Evolutionary conservation across 1,284 basidiomycete species (phyloP), one percentile per base, ranked within the genome.

Genomic region (Pulveroboletus sp.): DNA sequence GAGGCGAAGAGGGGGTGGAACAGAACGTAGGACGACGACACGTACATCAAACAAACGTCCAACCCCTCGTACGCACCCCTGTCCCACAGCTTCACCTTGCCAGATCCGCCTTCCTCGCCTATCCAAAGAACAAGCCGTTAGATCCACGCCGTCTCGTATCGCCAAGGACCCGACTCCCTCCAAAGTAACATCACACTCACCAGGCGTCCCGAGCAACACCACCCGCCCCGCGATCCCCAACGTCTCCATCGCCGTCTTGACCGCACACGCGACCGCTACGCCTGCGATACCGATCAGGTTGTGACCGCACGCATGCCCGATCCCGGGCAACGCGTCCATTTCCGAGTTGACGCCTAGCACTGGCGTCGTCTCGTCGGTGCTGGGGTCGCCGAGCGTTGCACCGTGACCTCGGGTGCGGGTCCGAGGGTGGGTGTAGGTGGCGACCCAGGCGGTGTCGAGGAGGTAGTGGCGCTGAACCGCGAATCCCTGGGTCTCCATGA

Each of bases 301-400:
- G 68, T 92, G 89, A 3, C 89, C 89, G 62, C 90, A 91, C 0
- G 87, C 89, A 66, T 91, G 89, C 0, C 87, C 86, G 28, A 88
- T 77, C 2, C 81, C 84, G 44, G 79, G 80, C 18, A 88, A 72
- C 1, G 84, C 83, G 44, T 84, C 83, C 81, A 84, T 84, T 75
- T 94, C 91, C 9, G 87, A 86, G 68, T 91, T 91, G 53, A 91
- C 75, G 3, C 86, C 89, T 50, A 89, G 83, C 1, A 80, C 56
- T 5, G 33, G 79, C 29, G 81, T 24, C n/a, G n/a, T n/a, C n/a
- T n/a, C n/a, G n/a, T n/a, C n/a, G n/a, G n/a, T n/a, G n/a, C n/a
- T n/a, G n/a, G n/a, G n/a, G n/a, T n/a, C n/a, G n/a, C n/a, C n/a
- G n/a, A n/a, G n/a, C n/a, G n/a, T n/a, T n/a, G n/a, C n/a, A n/a